A percentile compares a stretch with the other conserved stretches of the same genome.
Evolutionary conservation across 495 filamentous ascomycete genomes (phyloP).

Genomic region (Sphaerosporella brunnea): DNA sequence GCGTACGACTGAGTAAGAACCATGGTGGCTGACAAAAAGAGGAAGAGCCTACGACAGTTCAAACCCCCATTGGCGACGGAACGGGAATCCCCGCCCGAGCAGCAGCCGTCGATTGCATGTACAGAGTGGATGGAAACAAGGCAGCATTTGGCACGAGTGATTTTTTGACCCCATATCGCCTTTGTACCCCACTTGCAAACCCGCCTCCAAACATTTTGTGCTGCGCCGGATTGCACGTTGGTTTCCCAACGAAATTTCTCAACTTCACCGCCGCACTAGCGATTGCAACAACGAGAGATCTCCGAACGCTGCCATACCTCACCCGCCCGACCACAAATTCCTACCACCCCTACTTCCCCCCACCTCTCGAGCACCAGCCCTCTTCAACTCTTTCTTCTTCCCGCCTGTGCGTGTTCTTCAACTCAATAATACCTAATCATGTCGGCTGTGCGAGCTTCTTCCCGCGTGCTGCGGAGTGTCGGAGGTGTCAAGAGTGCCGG

Average conservation of each 20-base stretch:
- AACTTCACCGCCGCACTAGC: neutral
- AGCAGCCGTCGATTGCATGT: neutral
- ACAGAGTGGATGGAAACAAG: neutral
- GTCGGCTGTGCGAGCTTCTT: slow-evolving; percentile 24
- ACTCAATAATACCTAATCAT: slow-evolving; percentile 6
- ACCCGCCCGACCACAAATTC: neutral
- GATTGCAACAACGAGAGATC: too few species aligned
- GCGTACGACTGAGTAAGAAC: too few species aligned
- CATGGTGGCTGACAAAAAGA: neutral
- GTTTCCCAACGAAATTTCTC: neutral
- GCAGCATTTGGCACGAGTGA: too few species aligned
- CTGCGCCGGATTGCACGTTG: neutral
- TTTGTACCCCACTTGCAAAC: neutral
- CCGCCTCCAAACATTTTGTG: neutral
- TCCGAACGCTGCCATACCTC: neutral
- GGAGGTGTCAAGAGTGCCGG: slow-evolving; percentile 16
- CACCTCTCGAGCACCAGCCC: neutral
- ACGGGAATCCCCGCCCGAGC: neutral
- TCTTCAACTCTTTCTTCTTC: neutral
- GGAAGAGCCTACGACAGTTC: neutral
- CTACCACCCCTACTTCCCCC: neutral
- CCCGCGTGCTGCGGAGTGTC: slow-evolving; percentile 8
- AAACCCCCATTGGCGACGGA: neutral
- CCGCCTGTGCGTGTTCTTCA: neutral
- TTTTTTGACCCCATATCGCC: neutral